Evolutionary conservation across 176 grass and related monocot genomes (phyloP).

Genomic region (Aegilops longissima): DNA sequence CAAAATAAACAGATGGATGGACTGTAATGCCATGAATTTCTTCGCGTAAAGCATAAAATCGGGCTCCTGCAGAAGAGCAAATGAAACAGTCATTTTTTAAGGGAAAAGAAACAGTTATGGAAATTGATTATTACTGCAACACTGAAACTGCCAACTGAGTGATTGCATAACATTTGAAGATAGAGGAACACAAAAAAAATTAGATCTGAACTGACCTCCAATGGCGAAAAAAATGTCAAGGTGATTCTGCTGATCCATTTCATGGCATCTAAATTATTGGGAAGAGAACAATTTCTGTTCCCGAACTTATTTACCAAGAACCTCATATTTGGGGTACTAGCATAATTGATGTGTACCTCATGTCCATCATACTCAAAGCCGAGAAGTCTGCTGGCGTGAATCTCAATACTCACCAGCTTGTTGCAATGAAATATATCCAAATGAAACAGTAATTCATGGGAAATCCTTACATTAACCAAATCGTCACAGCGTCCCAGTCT

Average conservation of each 20-base stretch:
- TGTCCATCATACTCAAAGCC: constrained; percentile 10
- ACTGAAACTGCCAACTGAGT: not conserved
- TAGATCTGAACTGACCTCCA: not conserved
- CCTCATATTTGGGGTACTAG: constrained; percentile 7
- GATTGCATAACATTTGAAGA: not conserved
- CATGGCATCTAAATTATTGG: not conserved
- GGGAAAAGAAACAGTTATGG: not conserved
- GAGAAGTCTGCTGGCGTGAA: not conserved
- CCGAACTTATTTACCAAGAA: not conserved
- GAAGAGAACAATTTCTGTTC: not conserved
- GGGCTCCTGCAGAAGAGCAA: not conserved
- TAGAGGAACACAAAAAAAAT: not conserved
- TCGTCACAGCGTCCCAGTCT: not conserved
- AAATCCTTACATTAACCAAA: constrained; percentile 3
- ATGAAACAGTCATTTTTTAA: not conserved
- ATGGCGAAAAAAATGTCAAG: constrained; percentile 8
- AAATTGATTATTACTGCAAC: not conserved
- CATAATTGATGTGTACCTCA: not conserved
- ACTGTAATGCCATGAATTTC: constrained; percentile 2
- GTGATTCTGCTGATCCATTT: not conserved
- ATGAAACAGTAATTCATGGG: not conserved
- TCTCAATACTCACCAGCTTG: constrained; percentile 10
- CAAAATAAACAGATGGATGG: not conserved
- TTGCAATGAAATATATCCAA: constrained; percentile 10
- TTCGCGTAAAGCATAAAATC: not conserved